Conservation (phyloP, 331 rosid genomes). For the Rhamnella rubrinervis region DNA sequence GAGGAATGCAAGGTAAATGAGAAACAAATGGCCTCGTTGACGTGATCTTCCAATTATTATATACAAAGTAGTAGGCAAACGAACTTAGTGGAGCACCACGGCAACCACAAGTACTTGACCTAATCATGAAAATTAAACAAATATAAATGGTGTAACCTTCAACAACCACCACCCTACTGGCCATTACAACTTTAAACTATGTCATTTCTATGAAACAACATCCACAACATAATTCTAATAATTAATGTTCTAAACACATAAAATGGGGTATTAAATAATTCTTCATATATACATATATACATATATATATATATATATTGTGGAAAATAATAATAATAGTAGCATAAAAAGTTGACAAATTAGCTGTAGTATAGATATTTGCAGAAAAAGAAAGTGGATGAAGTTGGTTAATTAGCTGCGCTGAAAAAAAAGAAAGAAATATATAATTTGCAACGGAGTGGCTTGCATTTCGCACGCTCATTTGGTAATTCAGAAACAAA, state of each 20-base stretch:
- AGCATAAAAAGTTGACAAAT: too few species aligned
- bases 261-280: too few species aligned
- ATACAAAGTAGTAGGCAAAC: neutral
- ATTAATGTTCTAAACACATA: too few species aligned
- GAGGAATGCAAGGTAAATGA: too few species aligned
- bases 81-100: conserved; percentile 12
- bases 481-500: neutral
- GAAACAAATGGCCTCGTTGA: neutral
- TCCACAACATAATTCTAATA: too few species aligned
- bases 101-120: neutral
- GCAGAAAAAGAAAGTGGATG: neutral
- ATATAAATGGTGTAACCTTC: neutral
- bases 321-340: too few species aligned
- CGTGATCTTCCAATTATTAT: neutral
- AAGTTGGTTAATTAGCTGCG: conserved; percentile 28
- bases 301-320: too few species aligned
- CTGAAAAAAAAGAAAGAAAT: neutral
- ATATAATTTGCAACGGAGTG: conserved; percentile 35
- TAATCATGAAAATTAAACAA: neutral
- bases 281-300: too few species aligned
- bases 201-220: too few species aligned
- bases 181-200: too few species aligned
- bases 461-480: conserved; percentile 53
- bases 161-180: too few species aligned
- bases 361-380: too few species aligned